Evolutionary conservation across 2,329 filamentous ascomycete species (phyloP).

Genomic region (Aureobasidium vineae): DNA sequence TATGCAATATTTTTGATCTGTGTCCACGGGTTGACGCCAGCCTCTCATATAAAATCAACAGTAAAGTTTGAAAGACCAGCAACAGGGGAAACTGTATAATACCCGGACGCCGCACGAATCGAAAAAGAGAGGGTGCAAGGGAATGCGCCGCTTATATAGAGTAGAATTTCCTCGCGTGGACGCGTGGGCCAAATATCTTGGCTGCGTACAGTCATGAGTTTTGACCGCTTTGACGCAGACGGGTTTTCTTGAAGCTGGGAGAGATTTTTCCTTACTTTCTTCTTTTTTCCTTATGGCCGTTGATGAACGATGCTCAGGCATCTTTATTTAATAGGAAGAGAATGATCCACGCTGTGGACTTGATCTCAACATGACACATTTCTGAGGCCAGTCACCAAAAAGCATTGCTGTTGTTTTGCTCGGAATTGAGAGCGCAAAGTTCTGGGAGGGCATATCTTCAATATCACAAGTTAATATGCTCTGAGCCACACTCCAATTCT

Average conservation of each 20-base stretch:
- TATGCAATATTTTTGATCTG: slow-evolving; percentile 40
- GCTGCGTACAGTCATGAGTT: neutral
- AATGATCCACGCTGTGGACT: slow-evolving; percentile 28
- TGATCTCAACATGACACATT: slow-evolving; percentile 29
- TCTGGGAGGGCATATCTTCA: neutral
- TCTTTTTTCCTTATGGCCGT: slow-evolving; percentile 26
- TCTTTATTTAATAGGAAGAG: slow-evolving; percentile 30
- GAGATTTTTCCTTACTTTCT: neutral
- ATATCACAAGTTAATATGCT: neutral
- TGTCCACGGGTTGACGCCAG: slow-evolving; percentile 38
- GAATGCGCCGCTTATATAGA: slow-evolving; percentile 21
- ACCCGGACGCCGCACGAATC: slow-evolving; percentile 39
- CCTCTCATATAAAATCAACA: slow-evolving; percentile 30
- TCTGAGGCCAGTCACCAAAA: slow-evolving; percentile 28
- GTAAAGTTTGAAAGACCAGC: slow-evolving; percentile 34
- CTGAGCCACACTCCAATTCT: neutral
- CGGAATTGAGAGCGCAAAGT: neutral
- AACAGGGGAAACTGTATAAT: slow-evolving; percentile 38
- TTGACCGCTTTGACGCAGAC: neutral
- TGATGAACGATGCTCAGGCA: slow-evolving; percentile 29
- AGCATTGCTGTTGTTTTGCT: slow-evolving; percentile 2
- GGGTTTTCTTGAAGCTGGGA: neutral
- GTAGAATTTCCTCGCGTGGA: neutral
- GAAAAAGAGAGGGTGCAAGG: slow-evolving; percentile 28
- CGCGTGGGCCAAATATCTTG: neutral